Evolutionary conservation across 2,329 filamentous ascomycete species (phyloP).

Genomic region (Aspergillus spinulosporus): DNA sequence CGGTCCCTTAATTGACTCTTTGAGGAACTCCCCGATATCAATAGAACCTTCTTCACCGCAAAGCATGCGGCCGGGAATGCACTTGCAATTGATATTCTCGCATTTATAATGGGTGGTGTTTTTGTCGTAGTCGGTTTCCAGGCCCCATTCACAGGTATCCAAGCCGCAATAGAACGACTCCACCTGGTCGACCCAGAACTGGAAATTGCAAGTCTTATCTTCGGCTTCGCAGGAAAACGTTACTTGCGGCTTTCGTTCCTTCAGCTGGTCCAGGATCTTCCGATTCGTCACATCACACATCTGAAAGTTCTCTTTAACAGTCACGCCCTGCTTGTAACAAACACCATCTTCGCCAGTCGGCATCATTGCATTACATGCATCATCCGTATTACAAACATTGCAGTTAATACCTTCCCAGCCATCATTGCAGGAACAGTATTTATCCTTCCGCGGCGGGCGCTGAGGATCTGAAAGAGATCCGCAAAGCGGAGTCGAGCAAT

Average conservation of each 20-base stretch:
- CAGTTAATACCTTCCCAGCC: conserved; percentile 98
- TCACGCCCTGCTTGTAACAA: conserved; percentile 87
- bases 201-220: conserved; percentile 81
- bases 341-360: conserved; percentile 77
- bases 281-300: conserved; percentile 97
- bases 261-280: conserved; percentile 85
- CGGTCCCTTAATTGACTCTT: conserved; percentile 79
- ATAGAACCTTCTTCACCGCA: conserved; percentile 90
- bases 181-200: conserved; percentile 93
- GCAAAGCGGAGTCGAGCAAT: conserved; percentile 89
- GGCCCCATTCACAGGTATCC: conserved; percentile 72
- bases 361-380: conserved; percentile 86
- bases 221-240: conserved; percentile 87
- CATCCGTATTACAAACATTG: conserved; percentile 84
- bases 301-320: conserved; percentile 93
- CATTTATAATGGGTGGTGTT: conserved; percentile 87
- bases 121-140: conserved; percentile 65
- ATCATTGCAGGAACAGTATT: conserved; percentile 80
- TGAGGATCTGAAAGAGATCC: conserved; percentile 80
- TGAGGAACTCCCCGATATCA: conserved; percentile 86
- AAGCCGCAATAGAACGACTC: conserved; percentile 97
- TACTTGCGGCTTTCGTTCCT: conserved; percentile 82
- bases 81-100: conserved; percentile 79
- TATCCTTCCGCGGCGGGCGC: conserved; percentile 69
- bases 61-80: conserved; percentile 87